Evolutionary conservation across 306 rosid genomes (phyloP).

Genomic region (Bauhinia variegata): DNA sequence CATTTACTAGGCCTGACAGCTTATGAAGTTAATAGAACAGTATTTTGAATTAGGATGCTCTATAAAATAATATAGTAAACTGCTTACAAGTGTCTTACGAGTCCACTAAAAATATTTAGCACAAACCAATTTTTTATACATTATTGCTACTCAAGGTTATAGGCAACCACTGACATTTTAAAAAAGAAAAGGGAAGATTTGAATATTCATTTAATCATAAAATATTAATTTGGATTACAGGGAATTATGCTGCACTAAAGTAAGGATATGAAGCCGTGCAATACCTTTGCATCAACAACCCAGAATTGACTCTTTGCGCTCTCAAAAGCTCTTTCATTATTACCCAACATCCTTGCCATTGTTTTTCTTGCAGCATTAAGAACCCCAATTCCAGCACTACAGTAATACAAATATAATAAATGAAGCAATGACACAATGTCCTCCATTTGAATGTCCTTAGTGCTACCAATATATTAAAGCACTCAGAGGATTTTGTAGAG

Average conservation of each 20-base stretch:
- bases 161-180: constrained; percentile 6
- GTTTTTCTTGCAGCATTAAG: constrained; percentile 89
- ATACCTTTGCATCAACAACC: constrained; percentile 95
- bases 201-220: constrained; percentile 10
- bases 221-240: not conserved
- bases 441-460: constrained; percentile 22
- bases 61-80: not conserved
- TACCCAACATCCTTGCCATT: constrained; percentile 99
- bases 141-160: not conserved
- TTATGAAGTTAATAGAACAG: not conserved
- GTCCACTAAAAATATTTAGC: not conserved
- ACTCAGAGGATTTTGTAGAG: constrained; percentile 20
- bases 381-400: constrained; percentile 99
- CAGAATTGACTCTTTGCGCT: constrained; percentile 95
- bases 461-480: constrained; percentile 19
- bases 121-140: constrained; percentile 9
- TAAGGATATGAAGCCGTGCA: constrained; percentile 25
- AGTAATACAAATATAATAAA: constrained; percentile 43
- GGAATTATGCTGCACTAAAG: not conserved
- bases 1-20: not conserved
- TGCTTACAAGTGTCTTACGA: not conserved
- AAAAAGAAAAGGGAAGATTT: not conserved
- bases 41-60: not conserved
- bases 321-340: constrained; percentile 78
- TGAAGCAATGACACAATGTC: constrained; percentile 22